phyloP scores from a whole-genome alignment of 2,329 filamentous ascomycete species.

The Aspergillus quadricinctus region DNA sequence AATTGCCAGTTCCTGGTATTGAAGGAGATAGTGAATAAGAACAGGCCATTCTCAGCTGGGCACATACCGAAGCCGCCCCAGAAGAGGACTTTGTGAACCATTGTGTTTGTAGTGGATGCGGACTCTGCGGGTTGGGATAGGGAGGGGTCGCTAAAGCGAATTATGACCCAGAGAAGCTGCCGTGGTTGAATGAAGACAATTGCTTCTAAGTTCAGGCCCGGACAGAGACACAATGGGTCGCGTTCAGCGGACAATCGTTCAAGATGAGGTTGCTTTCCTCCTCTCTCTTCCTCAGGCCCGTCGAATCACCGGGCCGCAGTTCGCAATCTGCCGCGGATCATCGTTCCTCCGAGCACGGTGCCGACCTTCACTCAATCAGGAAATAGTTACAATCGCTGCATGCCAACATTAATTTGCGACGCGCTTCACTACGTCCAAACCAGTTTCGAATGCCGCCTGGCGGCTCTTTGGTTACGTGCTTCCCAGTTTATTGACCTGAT shows the following conservation, averaged over 20 bases:
- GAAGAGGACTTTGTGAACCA: slow-evolving; percentile 52
- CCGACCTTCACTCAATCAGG: slow-evolving; percentile 5
- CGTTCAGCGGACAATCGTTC: slow-evolving; percentile 23
- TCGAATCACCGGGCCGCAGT: slow-evolving; percentile 35
- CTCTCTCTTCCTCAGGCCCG: slow-evolving; percentile 1
- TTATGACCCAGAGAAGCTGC: neutral
- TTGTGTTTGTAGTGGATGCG: slow-evolving; percentile 24
- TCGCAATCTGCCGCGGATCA: slow-evolving; percentile 24
- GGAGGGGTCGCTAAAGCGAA: neutral
- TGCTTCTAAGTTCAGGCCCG: slow-evolving; percentile 11
- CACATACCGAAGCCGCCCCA: slow-evolving; percentile 76
- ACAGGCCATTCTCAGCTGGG: neutral
- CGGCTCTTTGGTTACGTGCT: neutral
- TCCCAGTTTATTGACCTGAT: neutral
- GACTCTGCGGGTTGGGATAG: slow-evolving; percentile 15
- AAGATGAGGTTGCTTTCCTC: slow-evolving; percentile 16
- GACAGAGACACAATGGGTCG: slow-evolving; percentile 22
- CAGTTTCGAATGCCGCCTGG: neutral
- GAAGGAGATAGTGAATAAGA: neutral
- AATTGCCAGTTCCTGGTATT: neutral
- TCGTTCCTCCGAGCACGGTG: slow-evolving; percentile 7
- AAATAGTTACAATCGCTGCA: slow-evolving; percentile 3
- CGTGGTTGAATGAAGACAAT: slow-evolving; percentile 10
- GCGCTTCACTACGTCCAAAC: neutral
- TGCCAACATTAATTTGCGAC: neutral